Base-by-base conservation (phyloP, 352 stramenopile species). In the Phytopythium ostracodes region DNA sequence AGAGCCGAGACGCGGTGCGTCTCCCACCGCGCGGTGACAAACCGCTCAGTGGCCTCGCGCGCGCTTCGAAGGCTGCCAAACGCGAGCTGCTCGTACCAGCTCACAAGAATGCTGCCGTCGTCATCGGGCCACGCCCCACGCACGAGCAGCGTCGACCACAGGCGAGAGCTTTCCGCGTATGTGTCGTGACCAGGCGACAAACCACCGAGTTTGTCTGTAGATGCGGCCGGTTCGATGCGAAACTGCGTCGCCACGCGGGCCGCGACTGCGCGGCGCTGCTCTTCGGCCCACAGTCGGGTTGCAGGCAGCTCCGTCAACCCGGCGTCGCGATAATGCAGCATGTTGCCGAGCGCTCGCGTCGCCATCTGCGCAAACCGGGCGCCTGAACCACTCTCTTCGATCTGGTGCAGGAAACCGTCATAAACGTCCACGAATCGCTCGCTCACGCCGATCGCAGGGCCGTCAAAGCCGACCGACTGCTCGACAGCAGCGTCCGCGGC, bases 61-160 rank as follows among this genome's bases (percentile, higher is more conserved):
- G 33, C 58, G 29, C 33, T 29, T 8, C n/a, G 25, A 33, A 91
- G 72, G 50, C 72, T 69, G 20, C 56, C 63, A 62, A 82, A 93
- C 18, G 71, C 77, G 35, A 78, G 56, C 2, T 67, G 62, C 18
- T 70, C 68, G 58, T 89, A 90, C 81, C 81, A 93, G 42, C 54
- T 63, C 50, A 89, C 51, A 12, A 90, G 59, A n/a, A 7, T 25
- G 27, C 29, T 18, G 36, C 59, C 60, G 50, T 75, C 59, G 2
- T 53, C 24, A 11, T 35, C 24, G 5, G 25, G 27, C 81, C 81
- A 91, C 2, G 56, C n/a, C 7, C 84, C 81, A 14, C 65, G 73
- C 11, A 66, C 63, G 43, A 93, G 70, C 46, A 93, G 70, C 22
- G 58, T 55, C 12, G 66, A 59, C 78, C 79, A 91, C 42, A 66